Base-by-base conservation (phyloP, 768 basidiomycete species). In the Megacollybia marginata region DNA sequence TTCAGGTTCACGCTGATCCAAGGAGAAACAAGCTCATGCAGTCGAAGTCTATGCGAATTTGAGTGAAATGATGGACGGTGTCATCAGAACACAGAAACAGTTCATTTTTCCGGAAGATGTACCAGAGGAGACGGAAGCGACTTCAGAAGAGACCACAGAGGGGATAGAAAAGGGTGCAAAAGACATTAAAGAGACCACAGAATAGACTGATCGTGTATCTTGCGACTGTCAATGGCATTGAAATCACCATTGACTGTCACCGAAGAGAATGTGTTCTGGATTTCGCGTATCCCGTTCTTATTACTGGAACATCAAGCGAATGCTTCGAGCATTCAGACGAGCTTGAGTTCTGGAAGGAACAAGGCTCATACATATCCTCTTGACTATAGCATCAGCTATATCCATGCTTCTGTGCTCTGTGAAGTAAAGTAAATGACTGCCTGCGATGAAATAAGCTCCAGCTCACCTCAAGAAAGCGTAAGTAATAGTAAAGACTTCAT, bases 241-340 rank as follows among this genome's bases (percentile, higher is more conserved):
- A 8, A 40, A 15, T 13, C 2, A 15, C 15, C 18, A 10, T 36
- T 16, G 35, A 36, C 10, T 10, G 10, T 36, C 35, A 36, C 10
- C 10, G 35, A 36, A 16, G 16, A 10, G 35, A 40, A 40, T 18
- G 38, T 16, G 48, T 36, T 12, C 20, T 78, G 69, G 44, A 83
- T 74, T 49, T 80, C 78, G 10, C 68, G 58, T 7, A 75, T 65
- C 5, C 71, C 71, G 6, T 73, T 63, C 51, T 48, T 80, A 74
- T 47, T 77, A 71, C 16, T 63, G 38, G 19, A 40, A 40, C 38
- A 40, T 28, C 44, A 18, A 15, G 13, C 5, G 23, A 23, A 15
- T 10, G 5, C 13, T 45, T 28, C 44, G 9, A 18, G 4, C 13
- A 23, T 15, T 45, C 15, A 45, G 23, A n/a, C 5, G n/a, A 15